phyloP scores from a whole-genome alignment of 345 rosid species.

The Camelina laxa region DNA sequence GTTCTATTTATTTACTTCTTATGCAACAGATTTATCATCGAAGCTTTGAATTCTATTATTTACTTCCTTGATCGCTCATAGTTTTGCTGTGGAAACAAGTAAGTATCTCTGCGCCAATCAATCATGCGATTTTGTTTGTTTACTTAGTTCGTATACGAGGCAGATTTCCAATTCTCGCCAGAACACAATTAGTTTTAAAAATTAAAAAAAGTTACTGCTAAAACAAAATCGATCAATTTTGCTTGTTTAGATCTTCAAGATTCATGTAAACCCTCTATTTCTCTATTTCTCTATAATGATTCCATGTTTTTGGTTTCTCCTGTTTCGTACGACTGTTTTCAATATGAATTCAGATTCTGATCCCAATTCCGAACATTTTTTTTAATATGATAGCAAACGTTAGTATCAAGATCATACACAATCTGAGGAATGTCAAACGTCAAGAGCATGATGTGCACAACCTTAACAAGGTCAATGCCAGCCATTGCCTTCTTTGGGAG shows the following conservation, averaged over 20 bases:
- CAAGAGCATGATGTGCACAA: constrained; percentile 26
- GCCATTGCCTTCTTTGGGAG: constrained; percentile 45
- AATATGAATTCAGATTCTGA: not conserved
- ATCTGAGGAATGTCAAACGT: constrained; percentile 17
- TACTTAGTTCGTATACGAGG: not conserved
- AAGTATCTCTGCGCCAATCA: constrained; percentile 19
- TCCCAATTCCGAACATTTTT: too few species aligned
- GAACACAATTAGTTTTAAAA: not conserved
- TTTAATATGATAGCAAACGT: not conserved
- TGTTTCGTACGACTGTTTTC: not conserved
- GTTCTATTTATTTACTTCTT: constrained; percentile 20
- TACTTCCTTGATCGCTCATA: not conserved
- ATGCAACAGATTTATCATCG: constrained; percentile 18
- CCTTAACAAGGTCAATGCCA: constrained; percentile 42
- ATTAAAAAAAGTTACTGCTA: not conserved
- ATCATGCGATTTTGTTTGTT: constrained; percentile 17
- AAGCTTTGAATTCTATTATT: not conserved
- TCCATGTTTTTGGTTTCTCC: not conserved
- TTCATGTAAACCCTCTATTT: constrained; percentile 2
- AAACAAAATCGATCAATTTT: not conserved
- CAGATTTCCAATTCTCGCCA: not conserved
- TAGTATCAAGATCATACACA: not conserved
- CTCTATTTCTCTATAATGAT: constrained; percentile 8
- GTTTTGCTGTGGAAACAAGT: constrained; percentile 32
- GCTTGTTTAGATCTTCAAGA: constrained; percentile 19